phyloP scores from a whole-genome alignment of 441 rosid genomes.

The Eruca vesicaria region DNA sequence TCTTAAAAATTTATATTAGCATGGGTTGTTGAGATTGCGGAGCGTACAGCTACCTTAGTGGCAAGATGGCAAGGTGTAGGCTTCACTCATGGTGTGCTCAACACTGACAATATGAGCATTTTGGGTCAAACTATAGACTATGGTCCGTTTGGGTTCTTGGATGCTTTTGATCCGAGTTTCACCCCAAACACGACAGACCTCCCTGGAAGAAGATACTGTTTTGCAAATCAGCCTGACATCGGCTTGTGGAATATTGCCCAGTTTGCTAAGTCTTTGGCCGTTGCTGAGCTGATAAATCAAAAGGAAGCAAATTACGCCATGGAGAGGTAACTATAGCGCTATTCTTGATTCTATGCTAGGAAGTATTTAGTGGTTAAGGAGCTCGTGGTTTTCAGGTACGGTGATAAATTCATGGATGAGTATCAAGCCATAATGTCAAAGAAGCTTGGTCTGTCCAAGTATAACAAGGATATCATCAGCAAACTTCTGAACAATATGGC shows the following conservation, averaged over 20 bases:
- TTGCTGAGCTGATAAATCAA: constrained; percentile 76
- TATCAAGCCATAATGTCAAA: constrained; percentile 90
- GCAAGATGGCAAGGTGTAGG: constrained; percentile 99
- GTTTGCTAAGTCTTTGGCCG: constrained; percentile 60
- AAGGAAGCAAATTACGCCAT: constrained; percentile 89
- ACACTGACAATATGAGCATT: constrained; percentile 98
- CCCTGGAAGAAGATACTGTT: constrained; percentile 95
- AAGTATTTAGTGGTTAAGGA: not conserved
- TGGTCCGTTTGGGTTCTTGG: constrained; percentile 98
- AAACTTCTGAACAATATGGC: constrained; percentile 94
- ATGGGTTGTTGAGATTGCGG: constrained; percentile 92
- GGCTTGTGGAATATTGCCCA: constrained; percentile 94
- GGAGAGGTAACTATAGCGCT: constrained; percentile 59
- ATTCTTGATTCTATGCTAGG: not conserved
- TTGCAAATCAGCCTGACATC: constrained; percentile 96
- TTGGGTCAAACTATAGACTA: constrained; percentile 95
- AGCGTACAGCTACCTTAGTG: constrained; percentile 79
- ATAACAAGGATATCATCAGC: constrained; percentile 81
- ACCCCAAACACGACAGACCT: constrained; percentile 98
- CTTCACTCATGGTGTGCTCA: constrained; percentile 95
- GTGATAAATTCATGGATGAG: constrained; percentile 92
- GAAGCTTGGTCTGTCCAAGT: constrained; percentile 92
- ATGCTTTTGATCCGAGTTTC: constrained; percentile 97
- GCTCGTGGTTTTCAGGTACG: constrained; percentile 56
- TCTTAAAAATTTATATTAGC: constrained; percentile 47